Percentiles rank a stretch among this genome's conserved stretches.
Conservation (phyloP, 176 grass and related monocot genomes). For the Typha latifolia region DNA sequence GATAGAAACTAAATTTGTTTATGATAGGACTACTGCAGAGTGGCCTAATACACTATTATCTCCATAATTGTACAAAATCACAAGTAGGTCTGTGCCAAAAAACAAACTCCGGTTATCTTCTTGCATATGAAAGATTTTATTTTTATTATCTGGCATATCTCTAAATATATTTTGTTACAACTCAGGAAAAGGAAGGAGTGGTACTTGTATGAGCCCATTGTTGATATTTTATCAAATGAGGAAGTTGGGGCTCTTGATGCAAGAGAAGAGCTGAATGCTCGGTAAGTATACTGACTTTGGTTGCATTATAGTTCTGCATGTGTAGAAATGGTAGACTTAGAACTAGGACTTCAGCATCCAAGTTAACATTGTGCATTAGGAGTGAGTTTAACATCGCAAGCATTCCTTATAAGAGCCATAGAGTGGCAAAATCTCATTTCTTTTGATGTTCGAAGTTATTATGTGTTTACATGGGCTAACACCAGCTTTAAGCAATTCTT, state of each 20-base stretch:
- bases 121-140: no score
- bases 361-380: not conserved
- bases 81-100: no score
- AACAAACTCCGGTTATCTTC: no score
- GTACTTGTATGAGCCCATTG: conserved; percentile 74
- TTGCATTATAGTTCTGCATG: not conserved
- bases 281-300: conserved; percentile 25
- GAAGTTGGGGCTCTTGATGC: conserved; percentile 37
- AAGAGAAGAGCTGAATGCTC: conserved; percentile 49
- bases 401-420: not conserved
- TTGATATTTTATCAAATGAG: conserved; percentile 61
- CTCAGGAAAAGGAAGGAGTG: conserved; percentile 90
- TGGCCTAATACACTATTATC: no score
- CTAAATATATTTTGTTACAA: not conserved
- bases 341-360: not conserved
- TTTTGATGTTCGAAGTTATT: no score
- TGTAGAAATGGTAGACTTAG: conserved; percentile 3
- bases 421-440: not conserved
- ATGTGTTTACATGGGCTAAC: no score
- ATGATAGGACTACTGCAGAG: no score
- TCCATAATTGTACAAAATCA: no score
- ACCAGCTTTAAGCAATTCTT: no score
- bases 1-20: no score
- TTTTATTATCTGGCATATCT: no score
- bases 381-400: not conserved